Evolutionary conservation across 805 yeast genomes (phyloP).

Genomic region (Metschnikowia vanudenii): DNA sequence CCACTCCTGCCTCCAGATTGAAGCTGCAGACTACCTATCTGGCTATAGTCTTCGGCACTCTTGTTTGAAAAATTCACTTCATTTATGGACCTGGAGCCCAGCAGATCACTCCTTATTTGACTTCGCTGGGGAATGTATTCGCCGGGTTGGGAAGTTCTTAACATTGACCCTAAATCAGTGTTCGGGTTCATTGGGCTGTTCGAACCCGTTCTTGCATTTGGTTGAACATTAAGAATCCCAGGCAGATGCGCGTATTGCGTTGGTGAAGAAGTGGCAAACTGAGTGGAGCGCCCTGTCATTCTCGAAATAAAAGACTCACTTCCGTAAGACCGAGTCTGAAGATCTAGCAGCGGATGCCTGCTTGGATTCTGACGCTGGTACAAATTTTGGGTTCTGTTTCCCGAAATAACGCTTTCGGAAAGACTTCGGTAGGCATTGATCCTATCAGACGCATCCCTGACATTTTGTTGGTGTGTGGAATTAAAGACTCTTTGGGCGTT

Average conservation of each 20-base stretch:
- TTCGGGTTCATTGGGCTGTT: background rate
- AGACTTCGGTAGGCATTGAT: slow-evolving; percentile 12
- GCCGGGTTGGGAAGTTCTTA: no score
- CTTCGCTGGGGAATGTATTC: no score
- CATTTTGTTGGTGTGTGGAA: slow-evolving; percentile 5
- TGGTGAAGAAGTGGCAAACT: background rate
- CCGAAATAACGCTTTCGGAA: slow-evolving; percentile 3
- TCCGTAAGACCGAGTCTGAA: background rate
- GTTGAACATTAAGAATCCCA: background rate
- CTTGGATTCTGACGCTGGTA: background rate
- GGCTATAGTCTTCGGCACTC: no score
- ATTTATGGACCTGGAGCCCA: no score
- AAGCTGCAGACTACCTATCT: no score
- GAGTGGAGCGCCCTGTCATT: background rate
- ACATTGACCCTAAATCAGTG: background rate
- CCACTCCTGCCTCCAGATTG: background rate
- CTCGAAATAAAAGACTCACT: background rate
- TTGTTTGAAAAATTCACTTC: no score
- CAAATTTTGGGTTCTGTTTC: background rate
- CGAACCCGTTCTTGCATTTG: background rate
- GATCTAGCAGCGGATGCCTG: background rate
- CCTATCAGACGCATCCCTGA: slow-evolving; percentile 6
- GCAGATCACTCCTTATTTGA: no score
- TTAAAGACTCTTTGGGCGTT: background rate
- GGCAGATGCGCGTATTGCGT: background rate